Conservation (phyloP, 31 red algal species). For the Odonthalia washingtoniensis region DNA sequence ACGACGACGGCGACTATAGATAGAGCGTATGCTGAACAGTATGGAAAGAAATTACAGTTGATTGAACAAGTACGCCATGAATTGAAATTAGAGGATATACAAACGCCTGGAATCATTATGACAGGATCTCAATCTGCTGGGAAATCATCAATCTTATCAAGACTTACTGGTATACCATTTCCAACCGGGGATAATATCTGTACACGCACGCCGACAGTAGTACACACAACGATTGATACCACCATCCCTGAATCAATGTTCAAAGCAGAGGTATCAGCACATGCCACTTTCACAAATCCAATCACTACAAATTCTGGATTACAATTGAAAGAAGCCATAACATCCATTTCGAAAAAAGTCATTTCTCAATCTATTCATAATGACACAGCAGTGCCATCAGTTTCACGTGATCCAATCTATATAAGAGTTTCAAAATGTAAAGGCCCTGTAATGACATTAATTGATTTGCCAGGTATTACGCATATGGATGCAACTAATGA, state of each 20-base stretch:
- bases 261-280: slow-evolving; percentile 4
- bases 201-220: slow-evolving; percentile 45
- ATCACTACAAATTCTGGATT: background rate
- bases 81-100: slow-evolving; percentile 35
- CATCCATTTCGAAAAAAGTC: background rate
- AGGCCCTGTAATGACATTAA: slow-evolving; percentile 66
- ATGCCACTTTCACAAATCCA: slow-evolving; percentile 24
- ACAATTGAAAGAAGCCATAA: slow-evolving; percentile 29
- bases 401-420: slow-evolving; percentile 36
- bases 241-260: background rate
- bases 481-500: slow-evolving; percentile 40
- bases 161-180: slow-evolving; percentile 57
- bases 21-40: background rate
- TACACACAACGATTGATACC: slow-evolving; percentile 33
- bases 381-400: too few relatives aligned
- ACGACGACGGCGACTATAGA: too few relatives aligned
- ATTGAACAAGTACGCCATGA: slow-evolving; percentile 46
- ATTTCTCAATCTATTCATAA: background rate
- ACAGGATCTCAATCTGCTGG: slow-evolving; percentile 60
- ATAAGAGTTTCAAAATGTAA: slow-evolving; percentile 23
- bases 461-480: slow-evolving; percentile 65
- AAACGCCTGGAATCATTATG: slow-evolving; percentile 48
- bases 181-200: slow-evolving; percentile 54
- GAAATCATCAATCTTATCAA: slow-evolving; percentile 59
- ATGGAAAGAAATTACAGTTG: slow-evolving; percentile 38